These are phyloP conservation scores for Lepidium aucheri DNA, from an alignment of 345 rosid genomes.

Conservation along the genomic window DNA sequence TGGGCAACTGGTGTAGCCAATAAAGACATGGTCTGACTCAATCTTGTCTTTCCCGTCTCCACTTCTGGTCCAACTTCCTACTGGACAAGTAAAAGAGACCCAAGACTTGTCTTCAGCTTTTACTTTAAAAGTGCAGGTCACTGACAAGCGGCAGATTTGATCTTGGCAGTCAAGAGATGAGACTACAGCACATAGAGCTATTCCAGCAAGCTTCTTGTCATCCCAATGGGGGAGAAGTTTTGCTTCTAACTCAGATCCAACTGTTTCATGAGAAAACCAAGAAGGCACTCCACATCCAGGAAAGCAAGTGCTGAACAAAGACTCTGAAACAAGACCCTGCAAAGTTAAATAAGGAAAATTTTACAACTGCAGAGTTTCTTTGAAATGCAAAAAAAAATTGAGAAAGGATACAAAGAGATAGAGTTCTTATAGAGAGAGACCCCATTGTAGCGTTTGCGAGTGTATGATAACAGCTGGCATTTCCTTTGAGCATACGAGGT, in stretches of 20 bases:
- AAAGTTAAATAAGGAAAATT: not conserved
- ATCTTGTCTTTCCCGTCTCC: slow-evolving; percentile 2
- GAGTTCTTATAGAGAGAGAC: not conserved
- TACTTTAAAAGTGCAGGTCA: slow-evolving; percentile 4
- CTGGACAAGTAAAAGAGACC: not conserved
- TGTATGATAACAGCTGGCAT: not conserved
- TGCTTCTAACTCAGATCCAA: not conserved
- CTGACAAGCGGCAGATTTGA: slow-evolving; percentile 1
- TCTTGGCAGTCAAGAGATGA: not conserved
- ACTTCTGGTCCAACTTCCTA: slow-evolving; percentile 13
- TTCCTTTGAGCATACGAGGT: not conserved
- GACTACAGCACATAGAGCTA: slow-evolving; percentile 12
- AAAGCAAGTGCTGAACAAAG: not conserved
- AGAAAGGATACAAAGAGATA: not conserved
- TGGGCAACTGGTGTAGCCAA: slow-evolving; percentile 9
- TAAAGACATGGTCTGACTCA: slow-evolving; percentile 4
- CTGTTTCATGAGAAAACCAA: not conserved
- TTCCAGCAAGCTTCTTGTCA: slow-evolving; percentile 1
- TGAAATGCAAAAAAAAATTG: not conserved
- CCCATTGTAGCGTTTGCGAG: not conserved
- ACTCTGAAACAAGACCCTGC: slow-evolving; percentile 8
- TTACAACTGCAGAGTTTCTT: no score
- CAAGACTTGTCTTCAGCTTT: not conserved
- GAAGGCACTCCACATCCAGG: slow-evolving; percentile 20
- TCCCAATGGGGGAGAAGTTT: slow-evolving; percentile 14